Percentiles rank a stretch among this genome's conserved stretches.
Conservation (phyloP, 2,329 filamentous ascomycete species). For the Apiospora malaysiana region DNA sequence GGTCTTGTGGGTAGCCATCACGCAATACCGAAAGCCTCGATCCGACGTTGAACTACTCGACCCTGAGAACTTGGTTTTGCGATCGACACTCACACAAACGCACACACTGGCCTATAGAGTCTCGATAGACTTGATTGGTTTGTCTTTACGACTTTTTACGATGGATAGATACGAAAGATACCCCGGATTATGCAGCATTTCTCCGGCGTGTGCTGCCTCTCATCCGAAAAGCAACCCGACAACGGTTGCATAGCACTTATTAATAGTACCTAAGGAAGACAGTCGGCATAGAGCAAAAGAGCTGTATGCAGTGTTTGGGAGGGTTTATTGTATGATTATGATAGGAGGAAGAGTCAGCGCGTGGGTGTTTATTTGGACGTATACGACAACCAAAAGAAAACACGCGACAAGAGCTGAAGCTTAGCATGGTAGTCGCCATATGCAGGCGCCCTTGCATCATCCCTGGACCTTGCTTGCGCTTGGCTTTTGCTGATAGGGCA, state of each 20-base stretch:
- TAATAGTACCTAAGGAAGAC: background rate
- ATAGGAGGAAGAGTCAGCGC: background rate
- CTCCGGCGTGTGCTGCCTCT: background rate
- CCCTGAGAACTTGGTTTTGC: background rate
- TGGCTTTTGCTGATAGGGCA: constrained; percentile 15
- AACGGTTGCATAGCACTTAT: background rate
- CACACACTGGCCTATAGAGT: constrained; percentile 1
- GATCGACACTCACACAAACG: background rate
- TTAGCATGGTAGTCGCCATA: background rate
- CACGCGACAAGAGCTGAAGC: background rate
- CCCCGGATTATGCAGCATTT: constrained; percentile 14
- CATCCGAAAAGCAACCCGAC: background rate
- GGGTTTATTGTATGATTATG: constrained; percentile 6
- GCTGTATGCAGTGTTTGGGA: constrained; percentile 6
- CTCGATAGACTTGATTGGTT: constrained; percentile 11
- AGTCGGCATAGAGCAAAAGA: constrained; percentile 2
- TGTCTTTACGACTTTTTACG: constrained; percentile 15
- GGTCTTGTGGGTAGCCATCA: constrained; percentile 16
- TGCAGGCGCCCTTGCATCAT: background rate
- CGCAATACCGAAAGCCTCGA: background rate
- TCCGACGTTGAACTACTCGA: constrained; percentile 20
- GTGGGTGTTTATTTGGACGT: background rate
- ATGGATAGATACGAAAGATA: constrained; percentile 15
- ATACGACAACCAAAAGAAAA: background rate
- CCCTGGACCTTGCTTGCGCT: background rate